Evolutionary conservation across 805 yeast genomes (phyloP), one percentile per base, ranked within the genome.

Genomic region (Kurtzmaniella cleridarum): DNA sequence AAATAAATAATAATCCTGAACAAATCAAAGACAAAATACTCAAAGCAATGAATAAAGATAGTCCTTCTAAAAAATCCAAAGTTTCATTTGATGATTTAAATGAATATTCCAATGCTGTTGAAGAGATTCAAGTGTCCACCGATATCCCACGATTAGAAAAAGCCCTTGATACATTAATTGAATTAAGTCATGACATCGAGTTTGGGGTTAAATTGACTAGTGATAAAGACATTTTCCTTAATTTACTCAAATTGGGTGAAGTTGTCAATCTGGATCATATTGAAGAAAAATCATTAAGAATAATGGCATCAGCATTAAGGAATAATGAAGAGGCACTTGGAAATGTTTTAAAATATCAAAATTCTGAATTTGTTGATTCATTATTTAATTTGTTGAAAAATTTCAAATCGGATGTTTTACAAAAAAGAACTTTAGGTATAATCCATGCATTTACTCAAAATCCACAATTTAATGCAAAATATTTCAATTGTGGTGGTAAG

Each of bases 221-320:
- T 1, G 58, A 60, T 17, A 55, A 62, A 8, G 49, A 51, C 1
- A 43, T 64, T 9, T 57, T 72, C 28, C 39, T 55, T 8, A 50
- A 53, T 3, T 49, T 76, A 24, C 36, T 66, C 23, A 47, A 52
- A 2, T 29, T 64, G 3, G 32, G 28, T 27, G 32, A 24, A 8
- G 24, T 18, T 5, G 48, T 54, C 2, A 39, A 38, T 16, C 14
- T 34, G 3, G 33, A 41, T 8, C 9, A 34, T 41, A 16, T 44
- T 52, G 64, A 70, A 41, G 93, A 87, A 41, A 49, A 73, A 32
- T 57, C 79, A 1, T 73, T 78, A 11, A 66, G 88, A 43, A 66
- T 83, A 23, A 64, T 89, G 41, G 81, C 84, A 0, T 71, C 86
- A 4, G 60, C 90, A 3, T 57, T 88, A 33, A 71, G 96, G 49